phyloP scores from a whole-genome alignment of 2,329 filamentous ascomycete genomes.

The Colletotrichum spinosum region DNA sequence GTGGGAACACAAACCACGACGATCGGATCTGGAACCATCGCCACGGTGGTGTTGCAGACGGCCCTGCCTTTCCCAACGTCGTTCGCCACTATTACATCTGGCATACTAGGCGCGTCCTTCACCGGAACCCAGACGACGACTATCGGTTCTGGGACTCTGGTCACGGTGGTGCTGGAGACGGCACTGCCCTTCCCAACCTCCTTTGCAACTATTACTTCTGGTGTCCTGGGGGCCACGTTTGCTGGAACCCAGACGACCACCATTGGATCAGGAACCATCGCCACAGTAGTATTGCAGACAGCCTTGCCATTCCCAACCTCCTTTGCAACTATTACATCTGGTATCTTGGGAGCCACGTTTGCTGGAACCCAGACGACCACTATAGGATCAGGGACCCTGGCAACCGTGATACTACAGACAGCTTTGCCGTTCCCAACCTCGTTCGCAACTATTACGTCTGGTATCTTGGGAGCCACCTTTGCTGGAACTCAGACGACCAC shows the following conservation, averaged over 20 bases:
- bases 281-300: background rate
- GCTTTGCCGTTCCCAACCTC: background rate
- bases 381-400: background rate
- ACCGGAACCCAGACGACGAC: constrained; percentile 13
- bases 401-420: background rate
- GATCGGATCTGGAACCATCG: background rate
- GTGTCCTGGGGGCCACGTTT: constrained; percentile 6
- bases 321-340: background rate
- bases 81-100: constrained; percentile 16
- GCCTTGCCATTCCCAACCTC: constrained; percentile 1
- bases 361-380: constrained; percentile 1
- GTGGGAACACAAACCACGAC: constrained; percentile 3
- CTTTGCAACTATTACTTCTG: constrained; percentile 6
- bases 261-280: background rate
- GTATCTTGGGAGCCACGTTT: background rate
- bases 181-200: constrained; percentile 5
- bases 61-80: constrained; percentile 12
- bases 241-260: constrained; percentile 17
- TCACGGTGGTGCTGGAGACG: constrained; percentile 16
- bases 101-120: constrained; percentile 8
- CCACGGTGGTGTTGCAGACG: constrained; percentile 12
- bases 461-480: constrained; percentile 1
- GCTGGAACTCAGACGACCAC: constrained; percentile 2
- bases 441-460: constrained; percentile 2
- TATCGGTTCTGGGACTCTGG: constrained; percentile 1